These are phyloP conservation scores for Cryptococcus sp. DNA, from an alignment of 1,284 basidiomycete genomes.

Conservation along the genomic window DNA sequence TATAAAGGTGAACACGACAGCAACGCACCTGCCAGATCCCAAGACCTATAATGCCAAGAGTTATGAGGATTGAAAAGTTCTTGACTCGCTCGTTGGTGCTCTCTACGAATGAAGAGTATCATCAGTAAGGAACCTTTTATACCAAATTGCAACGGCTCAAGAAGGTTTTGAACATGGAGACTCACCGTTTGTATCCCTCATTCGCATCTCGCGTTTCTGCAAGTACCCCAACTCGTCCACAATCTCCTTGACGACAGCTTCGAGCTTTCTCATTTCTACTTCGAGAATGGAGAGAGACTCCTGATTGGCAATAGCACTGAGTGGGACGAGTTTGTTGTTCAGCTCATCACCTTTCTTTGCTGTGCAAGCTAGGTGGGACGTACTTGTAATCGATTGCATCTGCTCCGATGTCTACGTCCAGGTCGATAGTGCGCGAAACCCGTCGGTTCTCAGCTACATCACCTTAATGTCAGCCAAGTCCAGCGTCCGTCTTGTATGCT, in stretches of 20 bases:
- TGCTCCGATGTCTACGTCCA: slow-evolving; percentile 96
- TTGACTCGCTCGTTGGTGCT: slow-evolving; percentile 90
- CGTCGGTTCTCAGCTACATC: slow-evolving; percentile 46
- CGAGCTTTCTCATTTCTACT: slow-evolving; percentile 97
- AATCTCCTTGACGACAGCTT: slow-evolving; percentile 90
- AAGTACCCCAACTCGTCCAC: slow-evolving; percentile 92
- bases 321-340: neutral
- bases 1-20: neutral
- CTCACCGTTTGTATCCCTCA: slow-evolving; percentile 89
- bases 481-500: slow-evolving; percentile 27
- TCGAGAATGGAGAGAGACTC: slow-evolving; percentile 94
- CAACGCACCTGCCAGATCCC: slow-evolving; percentile 79
- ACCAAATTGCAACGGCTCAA: neutral
- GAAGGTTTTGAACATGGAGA: slow-evolving; percentile 22
- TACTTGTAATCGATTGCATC: slow-evolving; percentile 99
- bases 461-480: neutral
- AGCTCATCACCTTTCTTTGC: no score
- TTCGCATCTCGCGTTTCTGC: slow-evolving; percentile 82
- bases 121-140: slow-evolving; percentile 3
- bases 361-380: no score
- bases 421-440: slow-evolving; percentile 72
- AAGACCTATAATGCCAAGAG: slow-evolving; percentile 74
- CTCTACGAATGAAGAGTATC: slow-evolving; percentile 58
- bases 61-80: slow-evolving; percentile 87
- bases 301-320: slow-evolving; percentile 95